These are phyloP conservation scores for Ogataea hybrid DNA, from an alignment of 1,139 yeast genomes.

Conservation along the genomic window DNA sequence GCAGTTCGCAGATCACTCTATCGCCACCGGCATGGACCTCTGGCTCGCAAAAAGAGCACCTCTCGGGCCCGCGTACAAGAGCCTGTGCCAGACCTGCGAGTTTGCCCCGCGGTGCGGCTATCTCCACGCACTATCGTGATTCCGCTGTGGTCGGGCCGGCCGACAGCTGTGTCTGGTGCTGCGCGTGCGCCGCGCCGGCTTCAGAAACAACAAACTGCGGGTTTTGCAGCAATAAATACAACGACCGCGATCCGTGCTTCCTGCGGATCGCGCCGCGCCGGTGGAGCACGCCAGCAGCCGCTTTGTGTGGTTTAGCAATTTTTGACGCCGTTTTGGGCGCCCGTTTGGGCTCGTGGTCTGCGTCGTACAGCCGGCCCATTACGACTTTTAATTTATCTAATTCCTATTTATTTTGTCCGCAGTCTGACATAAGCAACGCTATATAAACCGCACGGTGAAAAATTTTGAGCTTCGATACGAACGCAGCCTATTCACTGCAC, in stretches of 20 bases:
- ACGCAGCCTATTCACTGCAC: conserved; percentile 64
- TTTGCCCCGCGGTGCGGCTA: conserved; percentile 37
- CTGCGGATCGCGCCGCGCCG: conserved; percentile 6
- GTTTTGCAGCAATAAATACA: neutral
- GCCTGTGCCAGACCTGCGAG: conserved; percentile 51
- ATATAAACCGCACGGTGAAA: conserved; percentile 2
- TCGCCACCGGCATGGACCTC: conserved; percentile 39
- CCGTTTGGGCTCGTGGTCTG: conserved; percentile 1
- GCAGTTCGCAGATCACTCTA: conserved; percentile 23
- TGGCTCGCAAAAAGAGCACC: conserved; percentile 59
- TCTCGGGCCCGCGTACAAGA: conserved; percentile 33
- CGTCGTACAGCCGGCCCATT: conserved; percentile 5
- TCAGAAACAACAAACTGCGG: conserved; percentile 2
- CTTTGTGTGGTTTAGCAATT: neutral
- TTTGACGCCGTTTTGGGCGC: neutral
- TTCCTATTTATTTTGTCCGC: neutral
- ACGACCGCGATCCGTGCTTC: neutral
- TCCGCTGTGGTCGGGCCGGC: neutral
- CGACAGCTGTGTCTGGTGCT: neutral
- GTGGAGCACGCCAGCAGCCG: neutral
- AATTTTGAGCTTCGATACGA: conserved; percentile 40
- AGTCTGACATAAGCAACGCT: conserved; percentile 5
- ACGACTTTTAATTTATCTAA: neutral
- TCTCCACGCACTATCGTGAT: conserved; percentile 7
- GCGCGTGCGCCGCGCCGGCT: neutral